Percentiles rank a stretch among this genome's conserved stretches.
Evolutionary conservation across 78 protist genomes (phyloP).

Genomic region (Cyanophora paradoxa): DNA sequence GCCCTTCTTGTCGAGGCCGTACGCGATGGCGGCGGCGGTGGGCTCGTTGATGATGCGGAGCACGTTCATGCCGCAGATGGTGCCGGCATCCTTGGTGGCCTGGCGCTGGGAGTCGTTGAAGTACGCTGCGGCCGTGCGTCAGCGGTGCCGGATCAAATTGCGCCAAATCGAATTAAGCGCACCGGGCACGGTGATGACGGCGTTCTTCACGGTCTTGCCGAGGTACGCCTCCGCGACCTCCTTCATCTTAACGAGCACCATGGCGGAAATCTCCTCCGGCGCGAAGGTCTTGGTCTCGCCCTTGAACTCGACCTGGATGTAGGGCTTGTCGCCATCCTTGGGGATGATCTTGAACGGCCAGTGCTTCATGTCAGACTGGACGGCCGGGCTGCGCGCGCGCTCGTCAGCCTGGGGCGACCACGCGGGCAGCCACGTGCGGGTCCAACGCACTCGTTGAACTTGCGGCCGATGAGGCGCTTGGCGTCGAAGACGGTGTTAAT

Average conservation of each 20-base stretch:
- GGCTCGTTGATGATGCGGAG: conserved; percentile 95
- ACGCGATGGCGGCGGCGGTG: conserved; percentile 94
- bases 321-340: conserved; percentile 79
- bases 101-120: conserved; percentile 71
- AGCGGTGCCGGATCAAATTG: no score
- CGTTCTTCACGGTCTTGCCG: conserved; percentile 61
- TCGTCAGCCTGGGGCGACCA: no score
- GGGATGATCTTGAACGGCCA: conserved; percentile 87
- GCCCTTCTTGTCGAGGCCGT: conserved; percentile 65
- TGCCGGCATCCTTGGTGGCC: conserved; percentile 96
- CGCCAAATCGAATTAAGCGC: no score
- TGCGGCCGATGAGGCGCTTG: conserved; percentile 77
- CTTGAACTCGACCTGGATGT: conserved; percentile 72
- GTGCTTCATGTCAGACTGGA: conserved; percentile 82
- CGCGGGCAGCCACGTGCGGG: not conserved
- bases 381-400: no score
- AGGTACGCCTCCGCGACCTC: conserved; percentile 74
- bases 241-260: conserved; percentile 70
- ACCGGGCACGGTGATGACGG: conserved; percentile 85
- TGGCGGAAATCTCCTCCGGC: conserved; percentile 76
- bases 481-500: conserved; percentile 89
- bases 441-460: conserved; percentile 12
- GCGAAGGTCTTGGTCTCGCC: conserved; percentile 75
- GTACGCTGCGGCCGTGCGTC: no score
- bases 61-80: conserved; percentile 76